Conservation (phyloP, 257 asterid species). For the Fraxinus pennsylvanica region DNA sequence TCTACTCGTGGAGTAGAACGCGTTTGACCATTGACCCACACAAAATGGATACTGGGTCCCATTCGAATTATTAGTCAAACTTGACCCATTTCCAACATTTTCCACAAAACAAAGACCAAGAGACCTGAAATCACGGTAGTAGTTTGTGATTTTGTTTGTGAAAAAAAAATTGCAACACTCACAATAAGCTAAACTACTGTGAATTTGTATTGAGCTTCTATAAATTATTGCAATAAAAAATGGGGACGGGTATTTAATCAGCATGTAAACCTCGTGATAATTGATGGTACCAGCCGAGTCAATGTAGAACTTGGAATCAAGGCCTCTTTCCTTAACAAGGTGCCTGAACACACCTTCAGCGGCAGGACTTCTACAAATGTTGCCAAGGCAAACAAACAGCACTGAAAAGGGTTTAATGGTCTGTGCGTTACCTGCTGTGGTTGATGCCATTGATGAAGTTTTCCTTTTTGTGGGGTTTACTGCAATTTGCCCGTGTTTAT, state of each 20-base stretch:
- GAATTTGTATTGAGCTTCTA: not conserved
- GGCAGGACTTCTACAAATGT: constrained; percentile 96
- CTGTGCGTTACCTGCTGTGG: constrained; percentile 35
- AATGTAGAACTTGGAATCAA: constrained; percentile 61
- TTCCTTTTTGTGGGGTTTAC: constrained; percentile 22
- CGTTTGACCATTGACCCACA: too few species aligned
- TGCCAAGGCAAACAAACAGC: constrained; percentile 91
- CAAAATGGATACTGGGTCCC: too few species aligned
- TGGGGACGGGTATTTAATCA: not conserved
- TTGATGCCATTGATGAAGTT: constrained; percentile 61
- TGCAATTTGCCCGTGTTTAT: constrained; percentile 18
- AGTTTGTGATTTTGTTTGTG: not conserved
- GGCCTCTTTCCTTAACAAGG: constrained; percentile 57
- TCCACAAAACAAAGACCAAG: not conserved
- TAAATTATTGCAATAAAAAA: not conserved
- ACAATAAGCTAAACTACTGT: not conserved
- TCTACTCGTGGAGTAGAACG: too few species aligned
- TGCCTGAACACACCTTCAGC: constrained; percentile 90
- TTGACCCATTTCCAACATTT: too few species aligned
- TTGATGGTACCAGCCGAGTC: constrained; percentile 96
- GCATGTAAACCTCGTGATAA: constrained; percentile 66
- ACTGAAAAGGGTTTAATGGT: constrained; percentile 62
- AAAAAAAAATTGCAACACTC: not conserved
- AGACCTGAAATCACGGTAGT: not conserved
- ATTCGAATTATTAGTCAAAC: too few species aligned